Evolutionary conservation across 164 flowering plant genomes (phyloP).

Genomic region (Magnolia sinica): DNA sequence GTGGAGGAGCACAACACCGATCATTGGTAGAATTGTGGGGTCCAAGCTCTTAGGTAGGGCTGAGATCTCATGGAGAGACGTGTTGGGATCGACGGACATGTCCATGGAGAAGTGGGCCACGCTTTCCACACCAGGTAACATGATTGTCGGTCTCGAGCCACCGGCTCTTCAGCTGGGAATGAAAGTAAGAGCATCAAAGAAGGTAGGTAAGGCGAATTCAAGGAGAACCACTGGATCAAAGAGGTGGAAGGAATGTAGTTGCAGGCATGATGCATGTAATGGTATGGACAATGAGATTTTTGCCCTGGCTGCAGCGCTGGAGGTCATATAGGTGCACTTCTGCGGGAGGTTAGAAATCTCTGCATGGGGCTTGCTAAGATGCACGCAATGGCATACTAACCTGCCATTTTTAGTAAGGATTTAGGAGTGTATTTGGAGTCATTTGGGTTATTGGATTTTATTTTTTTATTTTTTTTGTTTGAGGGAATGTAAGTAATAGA

Average conservation of each 20-base stretch:
- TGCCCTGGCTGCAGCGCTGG: slow-evolving; percentile 22
- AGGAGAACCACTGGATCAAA: slow-evolving; percentile 5
- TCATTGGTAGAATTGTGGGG: slow-evolving; percentile 29
- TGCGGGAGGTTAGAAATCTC: too few species aligned
- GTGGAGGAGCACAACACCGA: slow-evolving; percentile 28
- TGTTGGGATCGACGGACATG: slow-evolving; percentile 40
- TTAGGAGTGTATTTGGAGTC: too few species aligned
- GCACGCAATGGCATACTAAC: too few species aligned
- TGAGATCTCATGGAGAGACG: slow-evolving; percentile 54
- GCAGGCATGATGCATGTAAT: slow-evolving; percentile 20
- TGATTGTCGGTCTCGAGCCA: slow-evolving; percentile 14
- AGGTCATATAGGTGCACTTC: neutral
- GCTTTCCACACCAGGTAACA: neutral
- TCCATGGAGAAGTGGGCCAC: slow-evolving; percentile 49
- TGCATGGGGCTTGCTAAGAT: too few species aligned
- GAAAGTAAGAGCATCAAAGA: slow-evolving; percentile 7
- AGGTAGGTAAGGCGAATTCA: neutral
- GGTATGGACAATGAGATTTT: slow-evolving; percentile 22
- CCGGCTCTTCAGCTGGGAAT: slow-evolving; percentile 22
- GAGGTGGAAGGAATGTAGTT: slow-evolving; percentile 22
- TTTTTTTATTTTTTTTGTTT: too few species aligned
- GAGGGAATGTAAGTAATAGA: too few species aligned
- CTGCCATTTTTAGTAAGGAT: too few species aligned
- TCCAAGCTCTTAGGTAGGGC: slow-evolving; percentile 52
- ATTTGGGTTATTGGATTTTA: too few species aligned